A percentile compares a stretch with the other conserved stretches of the same genome.
Conservation (phyloP, 495 filamentous ascomycete genomes). For the Tuber calosporum region DNA sequence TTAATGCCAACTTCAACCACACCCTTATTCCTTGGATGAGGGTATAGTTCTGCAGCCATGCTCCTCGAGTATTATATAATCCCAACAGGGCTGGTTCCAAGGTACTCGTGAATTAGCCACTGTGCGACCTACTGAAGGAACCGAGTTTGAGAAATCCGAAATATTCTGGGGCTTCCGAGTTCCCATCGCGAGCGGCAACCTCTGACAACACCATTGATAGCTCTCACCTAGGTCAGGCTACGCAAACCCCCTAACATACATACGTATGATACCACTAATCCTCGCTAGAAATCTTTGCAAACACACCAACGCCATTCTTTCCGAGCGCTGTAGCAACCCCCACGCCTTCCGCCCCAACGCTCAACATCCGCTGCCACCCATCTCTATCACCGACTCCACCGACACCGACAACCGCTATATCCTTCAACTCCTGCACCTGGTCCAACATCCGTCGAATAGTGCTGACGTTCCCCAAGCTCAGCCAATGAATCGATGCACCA, state of each 20-base stretch:
- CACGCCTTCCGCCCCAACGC: constrained; percentile 56
- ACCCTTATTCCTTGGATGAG: not conserved
- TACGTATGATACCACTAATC: constrained; percentile 2
- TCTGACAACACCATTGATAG: not conserved
- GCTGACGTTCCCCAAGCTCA: constrained; percentile 65
- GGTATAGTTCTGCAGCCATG: not conserved
- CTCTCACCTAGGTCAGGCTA: not conserved
- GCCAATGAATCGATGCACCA: constrained; percentile 59
- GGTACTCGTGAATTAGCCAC: not conserved
- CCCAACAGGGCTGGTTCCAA: not conserved
- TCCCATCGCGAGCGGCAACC: not conserved
- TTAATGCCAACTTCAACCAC: not conserved
- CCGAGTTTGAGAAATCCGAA: not conserved
- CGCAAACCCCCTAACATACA: not conserved
- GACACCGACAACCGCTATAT: constrained; percentile 56
- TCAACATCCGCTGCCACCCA: constrained; percentile 56
- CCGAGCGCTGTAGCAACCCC: constrained; percentile 61
- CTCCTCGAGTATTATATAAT: not conserved
- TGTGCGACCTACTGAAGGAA: not conserved
- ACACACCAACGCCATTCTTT: constrained; percentile 53
- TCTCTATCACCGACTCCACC: constrained; percentile 57
- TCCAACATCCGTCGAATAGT: constrained; percentile 54
- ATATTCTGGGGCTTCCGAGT: not conserved
- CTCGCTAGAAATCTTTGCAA: constrained; percentile 49
- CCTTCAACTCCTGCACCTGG: constrained; percentile 43